A percentile compares a stretch with the other conserved stretches of the same genome.
Conservation (phyloP, 768 basidiomycete genomes). For the Naganishia vaughanmartiniae region DNA sequence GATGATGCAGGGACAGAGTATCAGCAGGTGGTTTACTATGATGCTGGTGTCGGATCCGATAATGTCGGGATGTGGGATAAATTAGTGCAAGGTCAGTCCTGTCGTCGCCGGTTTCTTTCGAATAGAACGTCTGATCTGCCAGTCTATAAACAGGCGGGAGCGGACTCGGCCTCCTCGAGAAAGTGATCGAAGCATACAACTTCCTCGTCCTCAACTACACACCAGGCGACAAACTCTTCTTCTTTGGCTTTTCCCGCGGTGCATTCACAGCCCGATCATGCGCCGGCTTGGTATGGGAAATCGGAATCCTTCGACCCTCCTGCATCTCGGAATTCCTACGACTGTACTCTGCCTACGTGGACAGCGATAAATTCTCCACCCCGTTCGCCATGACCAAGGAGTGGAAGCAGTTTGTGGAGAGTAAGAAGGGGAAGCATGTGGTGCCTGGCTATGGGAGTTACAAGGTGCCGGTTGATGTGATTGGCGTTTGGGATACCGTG, state of each 20-base stretch:
- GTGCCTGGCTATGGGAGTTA: neutral
- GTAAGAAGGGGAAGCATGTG: neutral
- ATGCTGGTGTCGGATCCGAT: conserved; percentile 18
- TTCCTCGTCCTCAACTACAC: conserved; percentile 24
- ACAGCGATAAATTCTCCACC: neutral
- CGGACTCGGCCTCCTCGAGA: conserved; percentile 15
- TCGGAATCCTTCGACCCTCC: conserved; percentile 25
- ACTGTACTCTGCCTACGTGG: conserved; percentile 13
- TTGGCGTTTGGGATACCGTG: conserved; percentile 23
- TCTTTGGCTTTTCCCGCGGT: conserved; percentile 81
- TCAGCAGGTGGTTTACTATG: conserved; percentile 25
- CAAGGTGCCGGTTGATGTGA: conserved; percentile 17
- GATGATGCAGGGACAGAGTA: conserved; percentile 7
- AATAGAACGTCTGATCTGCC: neutral
- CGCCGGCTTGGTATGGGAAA: conserved; percentile 70
- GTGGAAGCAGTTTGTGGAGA: conserved; percentile 6
- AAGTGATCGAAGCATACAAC: conserved; percentile 26
- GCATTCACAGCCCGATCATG: conserved; percentile 69
- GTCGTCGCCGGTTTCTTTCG: neutral
- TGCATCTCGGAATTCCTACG: neutral
- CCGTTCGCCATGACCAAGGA: conserved; percentile 11
- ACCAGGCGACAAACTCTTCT: conserved; percentile 67
- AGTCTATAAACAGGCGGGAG: neutral
- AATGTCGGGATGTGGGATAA: neutral
- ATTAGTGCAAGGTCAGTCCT: conserved; percentile 15